These are phyloP conservation scores for Venturia carpophila DNA, from an alignment of 2,329 filamentous ascomycete species.

Conservation along the genomic window DNA sequence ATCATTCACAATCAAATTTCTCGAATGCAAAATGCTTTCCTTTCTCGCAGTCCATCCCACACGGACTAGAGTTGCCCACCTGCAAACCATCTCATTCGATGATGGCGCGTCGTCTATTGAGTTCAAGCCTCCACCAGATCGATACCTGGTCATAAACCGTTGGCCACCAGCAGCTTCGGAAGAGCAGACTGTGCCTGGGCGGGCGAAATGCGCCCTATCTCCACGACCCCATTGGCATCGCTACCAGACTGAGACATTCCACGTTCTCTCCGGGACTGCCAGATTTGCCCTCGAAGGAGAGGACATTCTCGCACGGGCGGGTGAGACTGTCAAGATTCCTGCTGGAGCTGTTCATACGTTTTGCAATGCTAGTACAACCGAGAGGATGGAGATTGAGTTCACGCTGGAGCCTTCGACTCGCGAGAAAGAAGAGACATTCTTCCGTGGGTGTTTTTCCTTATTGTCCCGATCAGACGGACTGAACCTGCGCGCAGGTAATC, in stretches of 20 bases:
- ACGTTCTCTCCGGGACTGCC: not conserved
- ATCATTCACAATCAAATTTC: not conserved
- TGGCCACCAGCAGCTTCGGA: slow-evolving; percentile 13
- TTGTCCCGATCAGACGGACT: not conserved
- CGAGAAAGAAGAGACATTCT: slow-evolving; percentile 14
- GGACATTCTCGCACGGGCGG: not conserved
- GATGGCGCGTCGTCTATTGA: slow-evolving; percentile 4
- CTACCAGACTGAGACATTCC: slow-evolving; percentile 9
- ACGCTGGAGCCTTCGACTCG: slow-evolving; percentile 6
- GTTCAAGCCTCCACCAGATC: slow-evolving; percentile 3
- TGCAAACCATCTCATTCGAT: slow-evolving; percentile 3
- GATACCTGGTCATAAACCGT: slow-evolving; percentile 14
- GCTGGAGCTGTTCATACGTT: slow-evolving; percentile 13
- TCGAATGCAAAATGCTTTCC: not conserved
- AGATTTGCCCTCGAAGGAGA: not conserved
- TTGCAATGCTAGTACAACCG: slow-evolving; percentile 4
- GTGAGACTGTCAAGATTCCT: slow-evolving; percentile 7
- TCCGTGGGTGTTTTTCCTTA: not conserved
- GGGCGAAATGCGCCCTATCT: slow-evolving; percentile 7
- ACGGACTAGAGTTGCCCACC: slow-evolving; percentile 12
- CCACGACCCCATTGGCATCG: slow-evolving; percentile 8
- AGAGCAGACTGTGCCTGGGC: not conserved
- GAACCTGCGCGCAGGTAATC: slow-evolving; percentile 8
- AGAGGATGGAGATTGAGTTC: slow-evolving; percentile 13
- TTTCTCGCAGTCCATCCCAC: slow-evolving; percentile 5